phyloP scores from a whole-genome alignment of 441 rosid genomes.

The Eugenia klotzschiana region DNA sequence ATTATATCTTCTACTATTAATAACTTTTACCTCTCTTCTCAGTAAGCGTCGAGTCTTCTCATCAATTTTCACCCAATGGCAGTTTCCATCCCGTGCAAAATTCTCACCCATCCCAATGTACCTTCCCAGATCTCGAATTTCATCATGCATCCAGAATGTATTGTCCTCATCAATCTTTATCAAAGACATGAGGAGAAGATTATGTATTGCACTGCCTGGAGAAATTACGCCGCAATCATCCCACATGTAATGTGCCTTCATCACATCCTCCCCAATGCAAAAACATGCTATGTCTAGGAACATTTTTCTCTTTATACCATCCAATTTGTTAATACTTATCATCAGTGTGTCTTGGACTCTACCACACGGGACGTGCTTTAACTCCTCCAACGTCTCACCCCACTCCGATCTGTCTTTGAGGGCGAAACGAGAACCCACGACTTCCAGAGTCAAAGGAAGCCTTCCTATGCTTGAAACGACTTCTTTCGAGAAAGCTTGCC shows the following conservation, averaged over 20 bases:
- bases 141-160: neutral
- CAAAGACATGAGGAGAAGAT: neutral
- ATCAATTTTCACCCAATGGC: too few species aligned
- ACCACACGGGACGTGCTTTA: neutral
- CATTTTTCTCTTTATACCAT: accelerated
- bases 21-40: neutral
- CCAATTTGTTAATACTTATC: neutral
- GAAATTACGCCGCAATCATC: neutral
- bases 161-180: accelerated
- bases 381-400: neutral
- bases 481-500: accelerated
- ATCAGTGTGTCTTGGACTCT: accelerated
- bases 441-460: neutral
- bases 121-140: too few species aligned
- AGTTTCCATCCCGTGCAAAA: too few species aligned
- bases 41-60: accelerated
- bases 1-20: neutral
- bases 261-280: neutral
- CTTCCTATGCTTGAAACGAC: neutral
- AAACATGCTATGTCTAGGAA: neutral
- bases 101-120: too few species aligned
- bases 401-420: accelerated
- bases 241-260: neutral
- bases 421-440: neutral
- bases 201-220: neutral